phyloP scores from a whole-genome alignment of 208 protist species.

The Trypanosomatidae sp. region DNA sequence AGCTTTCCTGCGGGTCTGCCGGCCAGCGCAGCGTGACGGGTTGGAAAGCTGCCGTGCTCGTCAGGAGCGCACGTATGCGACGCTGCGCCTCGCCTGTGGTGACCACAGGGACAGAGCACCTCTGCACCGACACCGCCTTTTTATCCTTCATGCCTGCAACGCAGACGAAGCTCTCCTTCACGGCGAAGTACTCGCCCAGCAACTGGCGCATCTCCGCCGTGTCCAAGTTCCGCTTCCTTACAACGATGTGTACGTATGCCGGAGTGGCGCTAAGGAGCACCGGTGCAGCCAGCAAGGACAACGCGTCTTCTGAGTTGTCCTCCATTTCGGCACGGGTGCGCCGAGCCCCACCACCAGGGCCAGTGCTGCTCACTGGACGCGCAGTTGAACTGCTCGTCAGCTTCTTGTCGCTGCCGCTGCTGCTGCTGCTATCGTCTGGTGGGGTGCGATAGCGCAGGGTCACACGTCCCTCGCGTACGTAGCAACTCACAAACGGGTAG shows the following conservation, averaged over 20 bases:
- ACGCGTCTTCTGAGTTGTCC: neutral
- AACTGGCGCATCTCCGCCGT: constrained; percentile 65
- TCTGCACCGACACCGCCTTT: constrained; percentile 86
- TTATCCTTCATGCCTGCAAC: constrained; percentile 95
- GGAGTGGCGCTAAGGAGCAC: neutral
- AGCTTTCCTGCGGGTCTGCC: constrained; percentile 38
- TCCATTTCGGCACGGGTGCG: constrained; percentile 1
- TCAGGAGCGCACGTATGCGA: constrained; percentile 3
- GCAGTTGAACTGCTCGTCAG: neutral
- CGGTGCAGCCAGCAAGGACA: neutral
- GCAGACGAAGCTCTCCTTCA: constrained; percentile 48
- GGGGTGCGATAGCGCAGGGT: constrained; percentile 19
- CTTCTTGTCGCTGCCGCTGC: neutral
- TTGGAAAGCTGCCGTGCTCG: neutral
- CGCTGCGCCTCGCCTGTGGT: neutral
- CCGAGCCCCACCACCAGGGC: constrained; percentile 2
- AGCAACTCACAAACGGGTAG: constrained; percentile 57
- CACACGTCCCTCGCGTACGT: constrained; percentile 51
- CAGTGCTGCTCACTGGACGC: neutral
- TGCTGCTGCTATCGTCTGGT: neutral
- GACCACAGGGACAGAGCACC: constrained; percentile 53
- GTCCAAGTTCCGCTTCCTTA: constrained; percentile 88
- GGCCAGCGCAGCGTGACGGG: constrained; percentile 37
- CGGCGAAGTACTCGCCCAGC: constrained; percentile 47
- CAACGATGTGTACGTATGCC: constrained; percentile 44